Base-by-base conservation (phyloP, 371 early-diverging fungal species). In the Nematocida sp. region DNA sequence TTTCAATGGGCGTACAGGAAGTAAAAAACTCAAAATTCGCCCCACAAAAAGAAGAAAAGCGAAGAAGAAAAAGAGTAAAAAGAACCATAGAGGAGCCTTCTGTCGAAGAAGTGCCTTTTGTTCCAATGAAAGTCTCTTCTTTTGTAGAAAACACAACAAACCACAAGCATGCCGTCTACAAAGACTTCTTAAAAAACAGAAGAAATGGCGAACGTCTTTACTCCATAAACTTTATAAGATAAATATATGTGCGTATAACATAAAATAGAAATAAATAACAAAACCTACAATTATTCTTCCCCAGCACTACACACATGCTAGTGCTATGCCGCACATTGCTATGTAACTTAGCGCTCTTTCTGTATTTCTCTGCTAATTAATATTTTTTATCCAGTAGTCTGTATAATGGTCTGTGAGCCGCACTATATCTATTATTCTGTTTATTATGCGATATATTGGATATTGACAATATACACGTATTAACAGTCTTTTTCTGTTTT, bases 31-130 rank as follows among this genome's bases (percentile, higher is more conserved):
- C 77, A 51, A 48, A 11, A 25, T 59, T 60, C 20, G 9, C 16
- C 23, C 20, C 32, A 4, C 48, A 63, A 33, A 16, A 9, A 28
- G 55, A 28, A 18, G 49, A 57, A 26, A 71, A 57, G 47, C 5
- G 69, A n/a, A 55, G 49, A 61, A 71, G 75, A 71, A 42, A 68
- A 38, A 71, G 57, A 63, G 32, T 48, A 49, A 71, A 42, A 53
- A 47, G 35, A 59, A 23, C n/a, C 11, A n/a, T 3, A 9, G 35
- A 50, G 33, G 25, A 28, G 1, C 23, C 11, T 3, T 13, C 3
- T 18, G 35, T 20, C 5, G 28, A 30, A 30, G 32, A 13, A 38
- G 30, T 13, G 2, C 2, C 35, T 1, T 4, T 3, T 18, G 26
- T 50, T 32, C 23, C 23, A 16, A 28, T 9, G 0, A 71, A 48